Percentiles rank a stretch among this genome's conserved stretches.
phyloP scores from a whole-genome alignment of 768 basidiomycete genomes.

The Xerocomellus intermedius region DNA sequence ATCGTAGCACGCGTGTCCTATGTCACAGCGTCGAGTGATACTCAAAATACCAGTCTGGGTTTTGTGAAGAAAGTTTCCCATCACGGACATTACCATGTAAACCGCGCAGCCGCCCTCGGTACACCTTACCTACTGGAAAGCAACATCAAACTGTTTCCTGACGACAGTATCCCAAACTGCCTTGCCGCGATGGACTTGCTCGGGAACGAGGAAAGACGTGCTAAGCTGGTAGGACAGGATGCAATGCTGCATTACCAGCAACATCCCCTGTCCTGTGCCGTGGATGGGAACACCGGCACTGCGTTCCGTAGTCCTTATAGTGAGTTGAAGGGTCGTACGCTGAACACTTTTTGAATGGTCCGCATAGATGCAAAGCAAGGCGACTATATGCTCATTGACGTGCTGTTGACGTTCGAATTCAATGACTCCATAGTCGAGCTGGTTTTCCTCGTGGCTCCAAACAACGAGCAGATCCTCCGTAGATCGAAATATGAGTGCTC shows the following conservation, averaged over 20 bases:
- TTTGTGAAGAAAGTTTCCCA: constrained; percentile 14
- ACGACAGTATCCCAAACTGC: constrained; percentile 20
- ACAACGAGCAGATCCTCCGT: constrained; percentile 33
- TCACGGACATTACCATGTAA: constrained; percentile 6
- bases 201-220: constrained; percentile 38
- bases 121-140: constrained; percentile 51
- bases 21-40: background rate
- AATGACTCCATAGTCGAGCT: constrained; percentile 27
- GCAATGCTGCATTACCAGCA: constrained; percentile 39
- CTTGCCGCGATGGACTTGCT: constrained; percentile 41
- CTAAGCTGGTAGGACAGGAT: constrained; percentile 33
- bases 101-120: constrained; percentile 43
- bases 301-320: constrained; percentile 50
- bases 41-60: background rate
- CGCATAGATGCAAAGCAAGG: constrained; percentile 27
- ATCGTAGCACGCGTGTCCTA: constrained; percentile 16
- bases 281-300: constrained; percentile 50
- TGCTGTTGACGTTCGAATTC: constrained; percentile 28
- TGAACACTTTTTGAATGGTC: constrained; percentile 17
- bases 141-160: constrained; percentile 47
- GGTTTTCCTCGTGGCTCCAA: constrained; percentile 36
- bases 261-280: constrained; percentile 52
- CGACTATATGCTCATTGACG: constrained; percentile 41
- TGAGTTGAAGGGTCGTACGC: constrained; percentile 29
- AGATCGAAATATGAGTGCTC: constrained; percentile 31